These are phyloP conservation scores for Cyclotella kingstonii DNA, from an alignment of 108 stramenopile species.

Conservation along the genomic window DNA sequence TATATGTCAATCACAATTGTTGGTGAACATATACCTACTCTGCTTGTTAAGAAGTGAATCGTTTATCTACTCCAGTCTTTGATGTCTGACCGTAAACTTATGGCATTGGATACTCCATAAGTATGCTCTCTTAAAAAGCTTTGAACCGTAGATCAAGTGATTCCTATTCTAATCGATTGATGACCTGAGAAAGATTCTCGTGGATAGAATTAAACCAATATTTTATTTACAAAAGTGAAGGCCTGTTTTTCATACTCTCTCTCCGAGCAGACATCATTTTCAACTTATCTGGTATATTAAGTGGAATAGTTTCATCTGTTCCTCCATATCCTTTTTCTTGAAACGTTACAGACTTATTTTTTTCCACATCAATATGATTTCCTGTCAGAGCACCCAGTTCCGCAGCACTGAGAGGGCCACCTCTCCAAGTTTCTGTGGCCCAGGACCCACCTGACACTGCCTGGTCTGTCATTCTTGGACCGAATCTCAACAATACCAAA, in stretches of 20 bases:
- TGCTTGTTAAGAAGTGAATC: too few relatives aligned
- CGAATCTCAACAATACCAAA: constrained; percentile 80
- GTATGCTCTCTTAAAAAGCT: too few relatives aligned
- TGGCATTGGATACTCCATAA: too few relatives aligned
- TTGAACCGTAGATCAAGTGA: too few relatives aligned
- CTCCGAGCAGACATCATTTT: constrained; percentile 1
- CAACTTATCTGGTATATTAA: neutral
- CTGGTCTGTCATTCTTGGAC: constrained; percentile 43
- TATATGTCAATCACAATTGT: too few relatives aligned
- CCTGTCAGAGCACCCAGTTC: neutral
- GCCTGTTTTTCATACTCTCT: neutral
- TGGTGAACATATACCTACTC: too few relatives aligned
- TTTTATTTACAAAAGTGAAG: constrained; percentile 4
- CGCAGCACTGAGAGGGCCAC: too few relatives aligned
- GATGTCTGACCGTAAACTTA: too few relatives aligned
- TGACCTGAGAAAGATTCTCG: too few relatives aligned
- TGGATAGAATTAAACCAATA: too few relatives aligned
- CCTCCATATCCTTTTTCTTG: neutral
- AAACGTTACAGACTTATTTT: neutral
- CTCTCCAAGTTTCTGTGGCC: neutral
- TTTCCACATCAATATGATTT: neutral
- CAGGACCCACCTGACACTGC: neutral
- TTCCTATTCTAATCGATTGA: too few relatives aligned
- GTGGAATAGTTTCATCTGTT: neutral
- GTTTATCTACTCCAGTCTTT: too few relatives aligned